These are phyloP conservation scores for Amylostereum areolatum DNA, from an alignment of 1,284 basidiomycete species.

Conservation along the genomic window DNA sequence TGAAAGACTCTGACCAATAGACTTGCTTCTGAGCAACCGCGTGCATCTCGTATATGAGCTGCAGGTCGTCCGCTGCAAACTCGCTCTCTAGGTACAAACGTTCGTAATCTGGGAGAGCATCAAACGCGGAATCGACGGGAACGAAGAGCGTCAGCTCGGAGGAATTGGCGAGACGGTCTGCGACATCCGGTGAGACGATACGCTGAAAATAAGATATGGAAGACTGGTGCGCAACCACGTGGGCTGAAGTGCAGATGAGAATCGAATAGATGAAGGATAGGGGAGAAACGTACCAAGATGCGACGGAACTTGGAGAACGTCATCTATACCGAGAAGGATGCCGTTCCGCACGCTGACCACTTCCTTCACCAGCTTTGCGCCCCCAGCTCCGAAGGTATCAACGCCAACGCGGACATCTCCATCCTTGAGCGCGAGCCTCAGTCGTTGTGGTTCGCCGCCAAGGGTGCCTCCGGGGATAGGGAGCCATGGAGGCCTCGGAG, in stretches of 20 bases:
- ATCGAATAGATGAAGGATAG: neutral
- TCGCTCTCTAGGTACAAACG: conserved; percentile 81
- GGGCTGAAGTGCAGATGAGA: conserved; percentile 32
- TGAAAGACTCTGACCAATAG: conserved; percentile 60
- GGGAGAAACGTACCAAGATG: conserved; percentile 54
- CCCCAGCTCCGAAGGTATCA: conserved; percentile 67
- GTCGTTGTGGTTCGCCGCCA: conserved; percentile 76
- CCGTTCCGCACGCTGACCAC: conserved; percentile 67
- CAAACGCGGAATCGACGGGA: conserved; percentile 81
- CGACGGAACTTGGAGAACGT: conserved; percentile 73
- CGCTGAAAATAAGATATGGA: conserved; percentile 66
- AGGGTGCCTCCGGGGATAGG: conserved; percentile 79
- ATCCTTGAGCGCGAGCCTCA: conserved; percentile 56
- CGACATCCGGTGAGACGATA: conserved; percentile 55
- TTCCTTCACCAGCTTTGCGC: conserved; percentile 54
- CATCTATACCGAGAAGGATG: conserved; percentile 68
- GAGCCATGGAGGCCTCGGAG: conserved; percentile 78
- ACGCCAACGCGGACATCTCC: conserved; percentile 58
- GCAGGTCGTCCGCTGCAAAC: conserved; percentile 76
- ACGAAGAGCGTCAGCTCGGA: conserved; percentile 87
- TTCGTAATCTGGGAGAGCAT: conserved; percentile 58
- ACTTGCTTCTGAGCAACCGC: conserved; percentile 54
- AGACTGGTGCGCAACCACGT: conserved; percentile 50
- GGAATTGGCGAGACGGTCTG: conserved; percentile 49
- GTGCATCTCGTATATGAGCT: conserved; percentile 74